A percentile compares a stretch with the other conserved stretches of the same genome.
Conservation (phyloP, 306 rosid genomes). For the Vigna reflexopilosa region DNA sequence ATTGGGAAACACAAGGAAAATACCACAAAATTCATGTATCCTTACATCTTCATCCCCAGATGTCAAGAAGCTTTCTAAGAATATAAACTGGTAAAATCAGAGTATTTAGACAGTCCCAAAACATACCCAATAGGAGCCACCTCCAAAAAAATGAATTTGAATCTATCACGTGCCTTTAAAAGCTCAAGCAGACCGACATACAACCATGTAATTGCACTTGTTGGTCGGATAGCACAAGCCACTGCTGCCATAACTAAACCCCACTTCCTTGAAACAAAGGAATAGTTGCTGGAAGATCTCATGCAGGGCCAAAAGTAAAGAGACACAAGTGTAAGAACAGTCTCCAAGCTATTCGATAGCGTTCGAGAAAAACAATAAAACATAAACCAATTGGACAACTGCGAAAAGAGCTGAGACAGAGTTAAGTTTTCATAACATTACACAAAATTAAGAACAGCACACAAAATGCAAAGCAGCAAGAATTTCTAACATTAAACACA, state of each 20-base stretch:
- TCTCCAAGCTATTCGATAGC: constrained; percentile 85
- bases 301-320: constrained; percentile 93
- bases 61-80: constrained; percentile 15
- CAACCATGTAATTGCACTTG: constrained; percentile 86
- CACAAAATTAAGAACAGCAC: background rate
- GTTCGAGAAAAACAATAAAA: constrained; percentile 85
- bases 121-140: constrained; percentile 90
- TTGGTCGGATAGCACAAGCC: constrained; percentile 90
- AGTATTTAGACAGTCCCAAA: constrained; percentile 36
- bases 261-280: constrained; percentile 72
- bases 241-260: constrained; percentile 75
- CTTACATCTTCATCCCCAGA: background rate
- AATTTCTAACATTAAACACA: constrained; percentile 35
- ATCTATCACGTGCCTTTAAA: constrained; percentile 53
- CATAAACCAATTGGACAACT: constrained; percentile 85
- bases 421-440: constrained; percentile 49
- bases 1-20: constrained; percentile 29
- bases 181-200: constrained; percentile 85
- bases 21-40: constrained; percentile 19
- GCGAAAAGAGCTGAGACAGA: constrained; percentile 77
- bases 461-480: constrained; percentile 30
- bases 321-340: constrained; percentile 82
- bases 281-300: constrained; percentile 52
- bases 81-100: background rate
- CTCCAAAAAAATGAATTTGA: constrained; percentile 71